Percentiles rank a stretch among this genome's conserved stretches.
These are phyloP conservation scores for Monosporozyma siamensis DNA, from an alignment of 805 yeast genomes.

Conservation along the genomic window DNA sequence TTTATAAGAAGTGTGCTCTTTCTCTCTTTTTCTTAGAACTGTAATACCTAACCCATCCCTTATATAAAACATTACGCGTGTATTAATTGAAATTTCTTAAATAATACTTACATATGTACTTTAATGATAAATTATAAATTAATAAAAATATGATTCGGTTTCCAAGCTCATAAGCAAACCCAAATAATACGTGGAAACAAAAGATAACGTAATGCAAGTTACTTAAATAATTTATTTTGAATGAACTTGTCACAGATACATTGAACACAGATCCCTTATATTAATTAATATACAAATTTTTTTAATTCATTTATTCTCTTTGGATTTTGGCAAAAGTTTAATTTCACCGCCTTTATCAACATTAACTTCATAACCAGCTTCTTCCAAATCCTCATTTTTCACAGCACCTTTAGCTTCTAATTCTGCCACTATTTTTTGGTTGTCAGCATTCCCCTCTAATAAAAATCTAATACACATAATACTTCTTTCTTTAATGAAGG, in stretches of 20 bases:
- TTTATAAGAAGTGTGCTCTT: conserved; percentile 16
- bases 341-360: conserved; percentile 60
- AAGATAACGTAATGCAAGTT: too few species aligned
- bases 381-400: conserved; percentile 47
- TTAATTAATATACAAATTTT: too few species aligned
- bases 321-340: conserved; percentile 32
- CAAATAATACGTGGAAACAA: too few species aligned
- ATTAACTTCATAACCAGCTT: conserved; percentile 71
- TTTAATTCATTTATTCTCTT: neutral
- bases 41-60: too few species aligned
- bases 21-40: too few species aligned
- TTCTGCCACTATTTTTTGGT: conserved; percentile 67
- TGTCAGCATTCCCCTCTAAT: conserved; percentile 51
- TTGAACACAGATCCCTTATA: too few species aligned
- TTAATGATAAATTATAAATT: too few species aligned
- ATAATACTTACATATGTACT: too few species aligned
- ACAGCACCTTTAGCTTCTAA: conserved; percentile 68
- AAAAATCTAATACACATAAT: conserved; percentile 69
- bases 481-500: conserved; percentile 76
- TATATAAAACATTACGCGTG: neutral
- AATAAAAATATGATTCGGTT: too few species aligned
- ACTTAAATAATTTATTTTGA: too few species aligned
- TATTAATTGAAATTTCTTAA: neutral
- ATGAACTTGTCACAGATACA: too few species aligned
- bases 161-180: too few species aligned